Percentiles rank a stretch among this genome's conserved stretches.
phyloP scores from a whole-genome alignment of 2,329 filamentous ascomycete genomes.

The Ceratocystis eucalypticola region DNA sequence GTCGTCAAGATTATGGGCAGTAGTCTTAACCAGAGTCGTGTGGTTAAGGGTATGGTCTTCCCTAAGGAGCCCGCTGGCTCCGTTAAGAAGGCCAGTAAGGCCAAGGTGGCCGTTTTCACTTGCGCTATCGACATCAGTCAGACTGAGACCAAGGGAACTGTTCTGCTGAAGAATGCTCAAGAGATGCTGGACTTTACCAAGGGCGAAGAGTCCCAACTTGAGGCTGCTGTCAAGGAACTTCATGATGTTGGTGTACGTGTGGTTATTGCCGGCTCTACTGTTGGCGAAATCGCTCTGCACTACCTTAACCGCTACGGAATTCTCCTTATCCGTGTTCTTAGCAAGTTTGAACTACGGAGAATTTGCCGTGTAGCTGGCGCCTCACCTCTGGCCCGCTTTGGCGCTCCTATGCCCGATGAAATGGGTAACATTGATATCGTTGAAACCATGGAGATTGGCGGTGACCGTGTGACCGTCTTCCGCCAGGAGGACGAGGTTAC shows the following conservation, averaged over 20 bases:
- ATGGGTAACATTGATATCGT: constrained; percentile 92
- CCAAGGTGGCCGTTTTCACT: constrained; percentile 93
- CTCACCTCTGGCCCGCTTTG: constrained; percentile 86
- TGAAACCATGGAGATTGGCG: constrained; percentile 93
- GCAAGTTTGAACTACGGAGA: constrained; percentile 92
- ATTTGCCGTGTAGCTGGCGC: constrained; percentile 93
- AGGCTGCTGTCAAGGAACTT: constrained; percentile 84
- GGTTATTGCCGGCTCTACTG: constrained; percentile 79
- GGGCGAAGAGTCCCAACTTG: constrained; percentile 86
- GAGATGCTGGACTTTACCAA: constrained; percentile 98
- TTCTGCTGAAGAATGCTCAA: constrained; percentile 89
- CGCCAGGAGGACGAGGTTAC: constrained; percentile 88
- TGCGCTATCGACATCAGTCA: constrained; percentile 91
- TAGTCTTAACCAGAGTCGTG: constrained; percentile 80
- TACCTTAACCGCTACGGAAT: constrained; percentile 97
- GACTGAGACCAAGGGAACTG: constrained; percentile 97
- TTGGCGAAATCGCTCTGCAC: constrained; percentile 90
- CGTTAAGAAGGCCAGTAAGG: constrained; percentile 80
- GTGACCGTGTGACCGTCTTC: constrained; percentile 96
- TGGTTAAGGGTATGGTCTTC: constrained; percentile 98
- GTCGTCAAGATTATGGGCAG: constrained; percentile 99
- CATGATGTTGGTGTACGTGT: constrained; percentile 89
- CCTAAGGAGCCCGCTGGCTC: constrained; percentile 84
- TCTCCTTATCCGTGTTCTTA: constrained; percentile 88
- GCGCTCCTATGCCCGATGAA: constrained; percentile 98